These are phyloP conservation scores for Cryptococcus sp. DNA, from an alignment of 1,284 basidiomycete species.

Conservation along the genomic window DNA sequence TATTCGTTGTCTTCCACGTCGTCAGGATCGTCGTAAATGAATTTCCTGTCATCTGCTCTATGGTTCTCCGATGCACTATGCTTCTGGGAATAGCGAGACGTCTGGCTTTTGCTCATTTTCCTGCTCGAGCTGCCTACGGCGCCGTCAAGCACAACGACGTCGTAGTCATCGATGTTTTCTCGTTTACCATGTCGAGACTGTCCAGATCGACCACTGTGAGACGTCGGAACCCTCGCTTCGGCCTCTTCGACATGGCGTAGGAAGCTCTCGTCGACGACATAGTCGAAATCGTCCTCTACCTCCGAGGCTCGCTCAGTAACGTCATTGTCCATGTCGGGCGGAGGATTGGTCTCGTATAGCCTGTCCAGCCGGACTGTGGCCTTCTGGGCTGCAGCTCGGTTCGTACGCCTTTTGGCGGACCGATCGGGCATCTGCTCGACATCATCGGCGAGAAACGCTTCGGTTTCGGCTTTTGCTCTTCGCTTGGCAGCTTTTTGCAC, in stretches of 20 bases:
- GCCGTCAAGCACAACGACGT: slow-evolving; percentile 20
- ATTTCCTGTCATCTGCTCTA: not conserved
- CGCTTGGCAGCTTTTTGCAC: not conserved
- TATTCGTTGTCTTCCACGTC: slow-evolving; percentile 9
- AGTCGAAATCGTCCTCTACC: slow-evolving; percentile 4
- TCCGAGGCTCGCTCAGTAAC: not conserved
- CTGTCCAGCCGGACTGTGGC: slow-evolving; percentile 5
- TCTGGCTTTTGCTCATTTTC: slow-evolving; percentile 2
- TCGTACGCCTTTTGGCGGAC: not conserved
- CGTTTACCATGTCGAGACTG: not conserved
- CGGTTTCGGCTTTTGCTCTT: not conserved
- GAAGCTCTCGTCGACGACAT: slow-evolving; percentile 29
- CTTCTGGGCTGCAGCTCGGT: slow-evolving; percentile 6
- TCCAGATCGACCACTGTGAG: not conserved
- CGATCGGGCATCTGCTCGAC: not conserved
- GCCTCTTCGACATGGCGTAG: slow-evolving; percentile 23
- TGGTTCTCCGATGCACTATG: not conserved
- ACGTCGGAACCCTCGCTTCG: slow-evolving; percentile 19
- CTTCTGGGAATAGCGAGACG: not conserved
- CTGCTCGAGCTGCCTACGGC: slow-evolving; percentile 17
- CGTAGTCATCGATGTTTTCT: slow-evolving; percentile 4
- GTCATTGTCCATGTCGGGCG: not conserved
- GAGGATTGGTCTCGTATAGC: slow-evolving; percentile 13
- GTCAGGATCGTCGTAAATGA: slow-evolving; percentile 8
- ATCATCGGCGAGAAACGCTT: not conserved